A percentile compares a stretch with the other conserved stretches of the same genome.
phyloP scores from a whole-genome alignment of 495 filamentous ascomycete species.

The Astrocystis sublimbata region DNA sequence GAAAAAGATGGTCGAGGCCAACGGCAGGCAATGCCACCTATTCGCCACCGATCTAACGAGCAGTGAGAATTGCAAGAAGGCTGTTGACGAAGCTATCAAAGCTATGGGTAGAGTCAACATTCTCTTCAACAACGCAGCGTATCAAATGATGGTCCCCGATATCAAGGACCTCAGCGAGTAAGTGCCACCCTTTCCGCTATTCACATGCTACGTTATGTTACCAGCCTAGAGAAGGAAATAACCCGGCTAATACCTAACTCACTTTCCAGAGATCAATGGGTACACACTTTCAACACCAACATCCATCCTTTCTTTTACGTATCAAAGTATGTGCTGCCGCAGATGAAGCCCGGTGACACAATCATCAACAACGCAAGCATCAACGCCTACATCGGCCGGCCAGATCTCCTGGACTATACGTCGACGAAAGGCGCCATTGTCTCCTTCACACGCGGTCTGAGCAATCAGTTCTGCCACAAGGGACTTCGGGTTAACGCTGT shows the following conservation, averaged over 20 bases:
- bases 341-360: slow-evolving; percentile 72
- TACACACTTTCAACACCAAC: slow-evolving; percentile 72
- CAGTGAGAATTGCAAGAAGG: slow-evolving; percentile 66
- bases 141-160: slow-evolving; percentile 71
- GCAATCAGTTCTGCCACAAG: slow-evolving; percentile 69
- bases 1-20: slow-evolving; percentile 63
- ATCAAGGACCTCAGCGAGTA: slow-evolving; percentile 74
- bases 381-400: slow-evolving; percentile 80
- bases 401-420: slow-evolving; percentile 84
- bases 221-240: not conserved
- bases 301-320: slow-evolving; percentile 76
- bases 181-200: slow-evolving; percentile 25
- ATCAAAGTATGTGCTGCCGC: slow-evolving; percentile 73
- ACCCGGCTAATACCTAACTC: not conserved
- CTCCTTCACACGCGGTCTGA: slow-evolving; percentile 75
- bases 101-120: slow-evolving; percentile 72
- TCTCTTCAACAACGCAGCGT: slow-evolving; percentile 78
- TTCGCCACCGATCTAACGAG: slow-evolving; percentile 62
- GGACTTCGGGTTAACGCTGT: slow-evolving; percentile 83
- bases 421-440: slow-evolving; percentile 82
- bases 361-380: slow-evolving; percentile 85
- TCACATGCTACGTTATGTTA: not conserved
- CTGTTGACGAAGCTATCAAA: slow-evolving; percentile 64
- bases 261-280: slow-evolving; percentile 66
- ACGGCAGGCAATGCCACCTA: slow-evolving; percentile 63